Conservation (phyloP, 495 filamentous ascomycete genomes). For the Penicillium pancosmium region DNA sequence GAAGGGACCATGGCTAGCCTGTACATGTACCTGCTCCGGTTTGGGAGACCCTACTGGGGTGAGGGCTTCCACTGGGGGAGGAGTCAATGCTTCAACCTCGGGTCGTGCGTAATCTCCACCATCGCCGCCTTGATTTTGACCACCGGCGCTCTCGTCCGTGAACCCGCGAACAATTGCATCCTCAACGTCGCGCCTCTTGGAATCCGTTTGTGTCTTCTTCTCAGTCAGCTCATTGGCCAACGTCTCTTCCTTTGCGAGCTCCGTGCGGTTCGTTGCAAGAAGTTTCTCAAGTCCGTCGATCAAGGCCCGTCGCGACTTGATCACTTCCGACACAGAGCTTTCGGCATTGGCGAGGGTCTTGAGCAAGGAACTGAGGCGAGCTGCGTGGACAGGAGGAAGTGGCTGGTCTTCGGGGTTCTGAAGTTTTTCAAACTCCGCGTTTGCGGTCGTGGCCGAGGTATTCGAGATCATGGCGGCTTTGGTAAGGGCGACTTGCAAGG, state of each 20-base stretch:
- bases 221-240: constrained; percentile 59
- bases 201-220: constrained; percentile 68
- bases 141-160: constrained; percentile 41
- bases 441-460: constrained; percentile 66
- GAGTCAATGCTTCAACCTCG: constrained; percentile 81
- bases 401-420: constrained; percentile 69
- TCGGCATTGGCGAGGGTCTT: constrained; percentile 91
- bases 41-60: constrained; percentile 51
- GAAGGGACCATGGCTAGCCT: constrained; percentile 23
- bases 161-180: constrained; percentile 83
- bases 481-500: constrained; percentile 69
- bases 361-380: constrained; percentile 81
- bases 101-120: constrained; percentile 64
- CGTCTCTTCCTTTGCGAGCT: constrained; percentile 67
- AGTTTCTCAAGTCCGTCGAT: constrained; percentile 82
- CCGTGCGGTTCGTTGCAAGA: constrained; percentile 70
- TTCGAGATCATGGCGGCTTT: constrained; percentile 67
- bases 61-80: constrained; percentile 61
- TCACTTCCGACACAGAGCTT: constrained; percentile 83
- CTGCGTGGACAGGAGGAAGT: constrained; percentile 85
- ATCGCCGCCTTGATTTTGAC: constrained; percentile 41
- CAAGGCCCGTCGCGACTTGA: constrained; percentile 80
- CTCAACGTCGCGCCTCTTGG: constrained; percentile 83
- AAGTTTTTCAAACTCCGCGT: constrained; percentile 79
- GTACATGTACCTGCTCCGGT: constrained; percentile 28